Evolutionary conservation across 306 rosid species (phyloP).

Genomic region (Crataegus laevigata): DNA sequence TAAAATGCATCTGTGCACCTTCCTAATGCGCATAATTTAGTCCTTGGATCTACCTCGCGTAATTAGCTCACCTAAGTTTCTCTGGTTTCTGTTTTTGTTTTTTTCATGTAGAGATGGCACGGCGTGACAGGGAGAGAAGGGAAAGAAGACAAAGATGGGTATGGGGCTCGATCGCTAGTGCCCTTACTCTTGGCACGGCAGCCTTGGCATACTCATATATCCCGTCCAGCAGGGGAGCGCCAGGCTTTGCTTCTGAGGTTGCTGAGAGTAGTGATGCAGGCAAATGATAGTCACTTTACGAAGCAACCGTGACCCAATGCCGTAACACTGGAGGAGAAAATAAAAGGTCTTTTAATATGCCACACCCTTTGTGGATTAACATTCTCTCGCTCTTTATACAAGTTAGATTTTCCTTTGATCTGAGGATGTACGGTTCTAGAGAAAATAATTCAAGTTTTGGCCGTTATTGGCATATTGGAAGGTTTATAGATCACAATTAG

Average conservation of each 20-base stretch:
- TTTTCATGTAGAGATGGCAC: slow-evolving; percentile 51
- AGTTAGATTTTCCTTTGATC: slow-evolving; percentile 26
- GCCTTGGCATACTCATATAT: slow-evolving; percentile 73
- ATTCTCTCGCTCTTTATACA: slow-evolving; percentile 20
- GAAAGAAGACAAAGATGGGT: slow-evolving; percentile 75
- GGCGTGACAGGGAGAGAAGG: slow-evolving; percentile 67
- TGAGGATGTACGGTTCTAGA: slow-evolving; percentile 31
- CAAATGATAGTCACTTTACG: slow-evolving; percentile 21
- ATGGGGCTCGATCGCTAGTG: slow-evolving; percentile 76
- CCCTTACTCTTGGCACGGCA: slow-evolving; percentile 52
- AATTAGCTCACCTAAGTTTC: slow-evolving; percentile 5
- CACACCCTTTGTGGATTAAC: slow-evolving; percentile 26
- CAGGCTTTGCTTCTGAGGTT: slow-evolving; percentile 20
- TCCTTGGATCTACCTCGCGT: neutral
- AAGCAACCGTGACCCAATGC: slow-evolving; percentile 15
- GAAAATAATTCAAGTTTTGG: slow-evolving; percentile 13
- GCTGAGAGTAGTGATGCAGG: slow-evolving; percentile 34
- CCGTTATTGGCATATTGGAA: slow-evolving; percentile 12
- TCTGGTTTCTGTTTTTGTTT: neutral
- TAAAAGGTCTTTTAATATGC: slow-evolving; percentile 32
- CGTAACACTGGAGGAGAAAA: slow-evolving; percentile 34
- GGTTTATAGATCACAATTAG: slow-evolving; percentile 13
- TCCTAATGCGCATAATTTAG: neutral
- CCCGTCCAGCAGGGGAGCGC: slow-evolving; percentile 41
- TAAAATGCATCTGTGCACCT: neutral